phyloP scores from a whole-genome alignment of 805 yeast species.

The Wickerhamomyces mucosus region DNA sequence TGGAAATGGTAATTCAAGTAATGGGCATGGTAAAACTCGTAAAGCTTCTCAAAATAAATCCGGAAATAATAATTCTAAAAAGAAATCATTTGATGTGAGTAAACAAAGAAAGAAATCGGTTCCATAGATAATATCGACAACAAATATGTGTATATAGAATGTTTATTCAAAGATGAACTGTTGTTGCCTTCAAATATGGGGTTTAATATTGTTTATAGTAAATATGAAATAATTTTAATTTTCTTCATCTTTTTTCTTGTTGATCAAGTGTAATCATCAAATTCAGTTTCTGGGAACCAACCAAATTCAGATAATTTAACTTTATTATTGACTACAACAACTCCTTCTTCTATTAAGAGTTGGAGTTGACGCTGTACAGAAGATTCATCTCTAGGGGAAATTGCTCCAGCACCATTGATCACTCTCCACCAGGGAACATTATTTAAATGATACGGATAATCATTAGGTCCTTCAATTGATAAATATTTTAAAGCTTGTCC shows the following conservation, averaged over 20 bases:
- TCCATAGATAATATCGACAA: conserved; percentile 7
- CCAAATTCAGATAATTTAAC: conserved; percentile 42
- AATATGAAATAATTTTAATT: too few relatives aligned
- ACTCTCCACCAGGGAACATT: conserved; percentile 64
- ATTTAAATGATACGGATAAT: conserved; percentile 7
- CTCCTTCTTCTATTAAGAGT: conserved; percentile 37
- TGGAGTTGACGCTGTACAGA: conserved; percentile 39
- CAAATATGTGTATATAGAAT: too few relatives aligned
- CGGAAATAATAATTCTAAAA: background rate
- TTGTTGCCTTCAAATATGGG: too few relatives aligned
- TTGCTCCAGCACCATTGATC: conserved; percentile 50
- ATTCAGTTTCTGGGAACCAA: conserved; percentile 52
- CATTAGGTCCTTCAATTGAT: too few relatives aligned
- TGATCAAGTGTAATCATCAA: conserved; percentile 14
- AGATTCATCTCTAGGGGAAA: conserved; percentile 39
- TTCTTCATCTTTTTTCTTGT: too few relatives aligned
- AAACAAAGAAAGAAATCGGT: conserved; percentile 8
- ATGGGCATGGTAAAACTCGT: too few relatives aligned
- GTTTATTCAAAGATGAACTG: too few relatives aligned
- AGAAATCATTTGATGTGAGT: conserved; percentile 4
- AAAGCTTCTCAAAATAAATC: too few relatives aligned
- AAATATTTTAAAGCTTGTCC: conserved; percentile 60
- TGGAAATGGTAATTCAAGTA: background rate
- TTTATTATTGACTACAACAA: conserved; percentile 24
- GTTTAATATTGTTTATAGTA: too few relatives aligned